phyloP scores from a whole-genome alignment of 176 grass and related monocot genomes.

The Areca catechu region DNA sequence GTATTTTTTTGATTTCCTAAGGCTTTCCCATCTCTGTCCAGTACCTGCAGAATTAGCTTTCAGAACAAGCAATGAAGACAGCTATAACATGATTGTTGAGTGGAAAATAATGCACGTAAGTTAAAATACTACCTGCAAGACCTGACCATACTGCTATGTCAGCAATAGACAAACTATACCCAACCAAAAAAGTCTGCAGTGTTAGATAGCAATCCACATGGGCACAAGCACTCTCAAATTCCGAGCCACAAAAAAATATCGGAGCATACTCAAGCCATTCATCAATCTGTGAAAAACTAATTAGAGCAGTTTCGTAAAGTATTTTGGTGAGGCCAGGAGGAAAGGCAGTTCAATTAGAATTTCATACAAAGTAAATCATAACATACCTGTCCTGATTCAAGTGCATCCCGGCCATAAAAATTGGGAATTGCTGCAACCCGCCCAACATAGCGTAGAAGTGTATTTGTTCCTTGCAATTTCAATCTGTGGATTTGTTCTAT shows the following conservation, averaged over 20 bases:
- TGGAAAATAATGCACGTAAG: background rate
- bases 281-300: conserved; percentile 50
- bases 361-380: conserved; percentile 7
- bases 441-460: conserved; percentile 54
- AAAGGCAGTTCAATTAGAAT: background rate
- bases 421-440: conserved; percentile 37
- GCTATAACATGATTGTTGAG: no score
- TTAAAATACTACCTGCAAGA: conserved; percentile 46
- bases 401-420: conserved; percentile 52
- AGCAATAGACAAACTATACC: conserved; percentile 54
- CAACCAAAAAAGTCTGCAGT: conserved; percentile 67
- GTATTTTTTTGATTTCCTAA: conserved; percentile 79
- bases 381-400: conserved; percentile 59
- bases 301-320: background rate
- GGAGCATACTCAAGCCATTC: conserved; percentile 74
- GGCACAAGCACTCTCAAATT: conserved; percentile 60
- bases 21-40: conserved; percentile 88
- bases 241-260: conserved; percentile 51
- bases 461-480: conserved; percentile 52
- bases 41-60: conserved; percentile 33
- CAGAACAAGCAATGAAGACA: background rate
- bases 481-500: conserved; percentile 26
- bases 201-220: conserved; percentile 54
- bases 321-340: background rate
- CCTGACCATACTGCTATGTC: conserved; percentile 74